These are phyloP conservation scores for Micromonas commoda DNA, from an alignment of 139 green algal species.

Conservation along the genomic window DNA sequence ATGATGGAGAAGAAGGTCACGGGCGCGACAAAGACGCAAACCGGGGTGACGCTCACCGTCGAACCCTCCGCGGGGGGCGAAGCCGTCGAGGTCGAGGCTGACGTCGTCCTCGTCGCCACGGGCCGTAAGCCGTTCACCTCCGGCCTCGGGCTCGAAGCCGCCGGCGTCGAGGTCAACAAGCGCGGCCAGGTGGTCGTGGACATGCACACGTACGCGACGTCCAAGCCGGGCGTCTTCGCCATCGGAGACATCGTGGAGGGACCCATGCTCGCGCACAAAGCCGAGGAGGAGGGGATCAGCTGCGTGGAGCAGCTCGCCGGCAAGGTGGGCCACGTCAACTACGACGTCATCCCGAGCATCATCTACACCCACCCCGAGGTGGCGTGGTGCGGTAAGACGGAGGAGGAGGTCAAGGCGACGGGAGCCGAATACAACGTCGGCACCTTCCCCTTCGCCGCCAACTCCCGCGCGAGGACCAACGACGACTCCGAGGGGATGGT, in stretches of 20 bases:
- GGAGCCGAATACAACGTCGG: constrained; percentile 72
- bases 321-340: constrained; percentile 92
- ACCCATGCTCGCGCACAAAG: constrained; percentile 99
- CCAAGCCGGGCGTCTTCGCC: constrained; percentile 64
- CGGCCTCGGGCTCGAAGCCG: constrained; percentile 76
- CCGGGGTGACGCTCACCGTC: constrained; percentile 42
- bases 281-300: constrained; percentile 97
- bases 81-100: constrained; percentile 61
- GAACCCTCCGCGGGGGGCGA: constrained; percentile 51
- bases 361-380: constrained; percentile 96
- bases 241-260: constrained; percentile 88
- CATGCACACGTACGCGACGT: constrained; percentile 39
- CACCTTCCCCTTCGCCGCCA: constrained; percentile 97
- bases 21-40: constrained; percentile 41
- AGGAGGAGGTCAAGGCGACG: constrained; percentile 70
- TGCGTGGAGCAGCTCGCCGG: constrained; percentile 87
- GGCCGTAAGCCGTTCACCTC: constrained; percentile 50
- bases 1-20: constrained; percentile 72
- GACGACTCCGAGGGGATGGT: constrained; percentile 71
- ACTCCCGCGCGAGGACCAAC: constrained; percentile 82
- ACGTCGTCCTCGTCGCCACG: constrained; percentile 89
- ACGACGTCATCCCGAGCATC: constrained; percentile 90
- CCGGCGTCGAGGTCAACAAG: constrained; percentile 72
- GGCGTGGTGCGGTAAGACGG: constrained; percentile 70
- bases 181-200: constrained; percentile 61